phyloP scores from a whole-genome alignment of 2,329 filamentous ascomycete genomes.

The Epichloe sylvatica region DNA sequence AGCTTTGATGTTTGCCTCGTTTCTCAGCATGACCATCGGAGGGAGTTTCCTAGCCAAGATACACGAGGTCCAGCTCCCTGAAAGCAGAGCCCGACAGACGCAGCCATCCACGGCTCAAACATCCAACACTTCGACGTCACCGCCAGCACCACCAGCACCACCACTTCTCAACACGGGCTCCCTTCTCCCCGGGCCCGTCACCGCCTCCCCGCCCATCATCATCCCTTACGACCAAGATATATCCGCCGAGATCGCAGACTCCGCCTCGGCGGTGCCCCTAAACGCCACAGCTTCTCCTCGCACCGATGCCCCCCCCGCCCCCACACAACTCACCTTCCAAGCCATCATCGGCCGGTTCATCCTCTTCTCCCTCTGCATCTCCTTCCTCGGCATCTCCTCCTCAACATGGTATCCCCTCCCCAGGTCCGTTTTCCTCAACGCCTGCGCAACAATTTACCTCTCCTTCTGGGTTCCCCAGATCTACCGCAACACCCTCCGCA shows the following conservation, averaged over 20 bases:
- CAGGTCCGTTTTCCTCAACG: slow-evolving; percentile 47
- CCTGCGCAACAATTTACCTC: slow-evolving; percentile 59
- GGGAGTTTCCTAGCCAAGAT: slow-evolving; percentile 46
- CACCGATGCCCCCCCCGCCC: slow-evolving; percentile 11
- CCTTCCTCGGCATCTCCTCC: slow-evolving; percentile 46
- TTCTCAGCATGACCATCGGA: slow-evolving; percentile 43
- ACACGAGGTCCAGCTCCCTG: slow-evolving; percentile 41
- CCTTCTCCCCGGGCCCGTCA: slow-evolving; percentile 28
- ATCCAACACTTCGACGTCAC: neutral
- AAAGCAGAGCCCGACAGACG: slow-evolving; percentile 37
- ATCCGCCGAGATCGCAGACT: slow-evolving; percentile 43
- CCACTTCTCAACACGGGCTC: slow-evolving; percentile 7
- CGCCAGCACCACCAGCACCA: slow-evolving; percentile 5
- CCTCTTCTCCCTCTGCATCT: slow-evolving; percentile 38
- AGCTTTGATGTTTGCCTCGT: slow-evolving; percentile 34
- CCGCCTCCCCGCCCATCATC: slow-evolving; percentile 35
- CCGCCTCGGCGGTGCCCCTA: slow-evolving; percentile 22
- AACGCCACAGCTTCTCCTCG: slow-evolving; percentile 10
- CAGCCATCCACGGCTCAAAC: slow-evolving; percentile 6
- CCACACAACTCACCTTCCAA: slow-evolving; percentile 32
- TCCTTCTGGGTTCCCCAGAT: slow-evolving; percentile 93
- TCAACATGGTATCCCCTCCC: slow-evolving; percentile 42
- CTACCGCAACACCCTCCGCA: slow-evolving; percentile 74
- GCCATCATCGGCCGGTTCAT: slow-evolving; percentile 44
- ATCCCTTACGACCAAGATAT: slow-evolving; percentile 51